Evolutionary conservation across 345 rosid species (phyloP).

Genomic region (Geranium rotundifolium): DNA sequence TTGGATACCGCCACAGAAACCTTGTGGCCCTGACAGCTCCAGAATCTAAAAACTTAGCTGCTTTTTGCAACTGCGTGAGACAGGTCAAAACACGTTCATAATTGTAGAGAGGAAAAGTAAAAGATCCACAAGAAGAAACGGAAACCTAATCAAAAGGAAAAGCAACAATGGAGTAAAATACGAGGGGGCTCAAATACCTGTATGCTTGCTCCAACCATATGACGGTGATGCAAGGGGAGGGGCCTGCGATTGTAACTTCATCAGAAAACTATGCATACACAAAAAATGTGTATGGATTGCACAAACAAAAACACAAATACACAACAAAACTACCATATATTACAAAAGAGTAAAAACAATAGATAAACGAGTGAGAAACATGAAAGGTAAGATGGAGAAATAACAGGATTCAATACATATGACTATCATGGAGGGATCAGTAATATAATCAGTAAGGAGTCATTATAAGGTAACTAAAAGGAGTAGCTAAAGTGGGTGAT

Average conservation of each 20-base stretch:
- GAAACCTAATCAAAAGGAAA: not conserved
- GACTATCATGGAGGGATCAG: too few relatives aligned
- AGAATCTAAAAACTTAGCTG: slow-evolving; percentile 77
- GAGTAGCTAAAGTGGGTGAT: too few relatives aligned
- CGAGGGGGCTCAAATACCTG: slow-evolving; percentile 35
- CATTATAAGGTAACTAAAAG: too few relatives aligned
- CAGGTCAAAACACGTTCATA: slow-evolving; percentile 1
- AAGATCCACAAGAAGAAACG: slow-evolving; percentile 3
- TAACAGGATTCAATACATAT: too few relatives aligned
- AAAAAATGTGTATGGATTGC: too few relatives aligned
- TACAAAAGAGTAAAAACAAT: too few relatives aligned
- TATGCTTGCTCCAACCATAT: slow-evolving; percentile 63
- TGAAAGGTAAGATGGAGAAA: too few relatives aligned
- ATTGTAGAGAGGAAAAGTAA: not conserved
- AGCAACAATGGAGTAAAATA: slow-evolving; percentile 2
- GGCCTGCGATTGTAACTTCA: slow-evolving; percentile 46
- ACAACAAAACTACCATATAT: not conserved
- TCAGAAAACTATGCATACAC: slow-evolving; percentile 9
- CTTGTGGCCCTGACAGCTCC: slow-evolving; percentile 96
- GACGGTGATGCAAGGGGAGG: slow-evolving; percentile 84
- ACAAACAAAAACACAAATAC: not conserved
- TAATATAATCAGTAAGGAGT: too few relatives aligned
- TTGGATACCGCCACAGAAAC: slow-evolving; percentile 95
- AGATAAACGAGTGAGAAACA: too few relatives aligned
- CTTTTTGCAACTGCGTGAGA: slow-evolving; percentile 70